phyloP scores from a whole-genome alignment of 2,329 filamentous ascomycete genomes.

The Emmonsiellopsis sp. region DNA sequence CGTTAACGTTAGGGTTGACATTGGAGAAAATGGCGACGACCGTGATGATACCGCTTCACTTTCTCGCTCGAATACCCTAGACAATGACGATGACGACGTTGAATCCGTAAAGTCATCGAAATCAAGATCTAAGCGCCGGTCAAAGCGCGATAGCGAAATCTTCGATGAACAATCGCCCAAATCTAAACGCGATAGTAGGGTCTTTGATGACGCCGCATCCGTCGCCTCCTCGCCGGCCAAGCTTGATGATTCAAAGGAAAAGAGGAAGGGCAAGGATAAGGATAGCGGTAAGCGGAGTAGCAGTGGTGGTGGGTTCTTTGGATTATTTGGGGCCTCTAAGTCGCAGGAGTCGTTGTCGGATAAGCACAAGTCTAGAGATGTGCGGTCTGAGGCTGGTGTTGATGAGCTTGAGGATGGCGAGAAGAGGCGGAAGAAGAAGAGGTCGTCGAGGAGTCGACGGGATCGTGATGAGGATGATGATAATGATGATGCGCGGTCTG shows the following conservation, averaged over 20 bases:
- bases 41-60: not conserved
- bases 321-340: conserved; percentile 24
- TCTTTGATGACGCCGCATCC: conserved; percentile 26
- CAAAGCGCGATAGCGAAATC: conserved; percentile 14
- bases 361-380: conserved; percentile 17
- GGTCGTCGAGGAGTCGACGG: conserved; percentile 25
- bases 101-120: conserved; percentile 16
- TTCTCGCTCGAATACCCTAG: not conserved
- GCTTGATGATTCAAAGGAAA: conserved; percentile 22
- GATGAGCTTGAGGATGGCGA: conserved; percentile 31
- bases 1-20: not conserved
- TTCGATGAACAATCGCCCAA: conserved; percentile 3
- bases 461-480: conserved; percentile 13
- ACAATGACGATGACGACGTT: conserved; percentile 13
- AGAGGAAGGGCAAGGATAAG: conserved; percentile 23
- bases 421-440: conserved; percentile 38
- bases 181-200: conserved; percentile 9
- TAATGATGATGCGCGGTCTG: conserved; percentile 24
- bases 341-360: conserved; percentile 6
- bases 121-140: conserved; percentile 18
- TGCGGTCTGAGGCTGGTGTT: conserved; percentile 26
- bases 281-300: conserved; percentile 2
- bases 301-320: conserved; percentile 23
- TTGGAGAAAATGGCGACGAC: not conserved
- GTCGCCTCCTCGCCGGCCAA: conserved; percentile 24